Conservation (phyloP, 805 yeast genomes). For the Wickerhamomyces sydowiorum region DNA sequence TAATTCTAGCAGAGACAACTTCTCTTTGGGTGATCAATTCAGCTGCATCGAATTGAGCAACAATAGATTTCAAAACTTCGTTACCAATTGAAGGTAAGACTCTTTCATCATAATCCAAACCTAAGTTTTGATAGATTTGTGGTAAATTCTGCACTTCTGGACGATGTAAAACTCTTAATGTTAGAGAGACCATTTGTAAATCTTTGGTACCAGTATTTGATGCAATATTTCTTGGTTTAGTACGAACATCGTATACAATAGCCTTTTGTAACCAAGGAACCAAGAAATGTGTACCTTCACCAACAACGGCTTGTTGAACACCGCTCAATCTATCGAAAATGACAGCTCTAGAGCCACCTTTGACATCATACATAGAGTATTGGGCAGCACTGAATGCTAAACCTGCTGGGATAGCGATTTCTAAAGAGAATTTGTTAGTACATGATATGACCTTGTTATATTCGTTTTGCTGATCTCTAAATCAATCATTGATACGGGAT, state of each 20-base stretch:
- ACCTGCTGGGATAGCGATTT: slow-evolving; percentile 68
- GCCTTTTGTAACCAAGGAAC: slow-evolving; percentile 96
- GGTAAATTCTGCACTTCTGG: slow-evolving; percentile 87
- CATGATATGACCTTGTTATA: slow-evolving; percentile 7
- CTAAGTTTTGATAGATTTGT: slow-evolving; percentile 81
- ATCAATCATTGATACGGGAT: background rate
- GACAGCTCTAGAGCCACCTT: slow-evolving; percentile 94
- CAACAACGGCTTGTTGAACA: slow-evolving; percentile 81
- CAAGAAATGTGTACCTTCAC: slow-evolving; percentile 95
- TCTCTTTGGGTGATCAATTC: slow-evolving; percentile 97
- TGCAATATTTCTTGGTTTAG: slow-evolving; percentile 90
- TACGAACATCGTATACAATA: slow-evolving; percentile 84
- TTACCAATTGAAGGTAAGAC: slow-evolving; percentile 91
- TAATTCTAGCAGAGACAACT: slow-evolving; percentile 82
- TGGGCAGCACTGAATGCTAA: slow-evolving; percentile 66
- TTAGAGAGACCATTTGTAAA: slow-evolving; percentile 89
- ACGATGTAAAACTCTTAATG: slow-evolving; percentile 88
- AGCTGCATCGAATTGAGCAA: slow-evolving; percentile 93
- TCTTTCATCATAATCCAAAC: slow-evolving; percentile 91
- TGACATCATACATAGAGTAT: slow-evolving; percentile 86
- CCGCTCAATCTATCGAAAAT: slow-evolving; percentile 90
- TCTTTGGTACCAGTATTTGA: slow-evolving; percentile 97
- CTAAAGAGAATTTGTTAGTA: slow-evolving; percentile 23
- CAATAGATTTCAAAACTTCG: slow-evolving; percentile 84
- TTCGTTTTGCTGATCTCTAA: background rate